Conservation (phyloP, 2,329 filamentous ascomycete genomes). For the Verruconis gallopava region DNA sequence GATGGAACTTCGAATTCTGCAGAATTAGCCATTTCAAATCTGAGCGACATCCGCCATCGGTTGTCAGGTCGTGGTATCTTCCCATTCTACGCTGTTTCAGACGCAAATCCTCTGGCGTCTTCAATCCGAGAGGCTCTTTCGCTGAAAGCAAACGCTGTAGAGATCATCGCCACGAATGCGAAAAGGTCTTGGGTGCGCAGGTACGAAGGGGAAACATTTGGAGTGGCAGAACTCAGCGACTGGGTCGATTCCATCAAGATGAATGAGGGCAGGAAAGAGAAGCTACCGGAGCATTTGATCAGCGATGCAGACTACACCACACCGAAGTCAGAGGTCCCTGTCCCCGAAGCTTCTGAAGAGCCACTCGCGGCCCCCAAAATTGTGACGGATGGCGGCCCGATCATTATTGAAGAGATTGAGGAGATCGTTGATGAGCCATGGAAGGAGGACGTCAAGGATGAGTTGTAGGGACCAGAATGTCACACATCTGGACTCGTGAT, state of each 20-base stretch:
- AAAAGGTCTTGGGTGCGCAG: conserved; percentile 77
- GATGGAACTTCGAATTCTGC: conserved; percentile 28
- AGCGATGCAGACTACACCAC: too few species aligned
- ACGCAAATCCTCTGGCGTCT: conserved; percentile 43
- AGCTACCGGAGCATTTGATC: conserved; percentile 31
- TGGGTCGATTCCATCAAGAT: conserved; percentile 91
- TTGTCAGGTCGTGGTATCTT: conserved; percentile 58
- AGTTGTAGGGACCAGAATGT: too few species aligned
- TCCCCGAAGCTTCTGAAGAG: too few species aligned
- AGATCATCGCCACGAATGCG: conserved; percentile 72
- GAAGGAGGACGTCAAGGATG: too few species aligned
- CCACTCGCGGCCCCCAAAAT: too few species aligned
- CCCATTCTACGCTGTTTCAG: conserved; percentile 67
- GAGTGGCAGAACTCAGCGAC: conserved; percentile 51
- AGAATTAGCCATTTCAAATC: conserved; percentile 37
- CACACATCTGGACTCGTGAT: too few species aligned
- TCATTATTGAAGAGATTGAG: too few species aligned
- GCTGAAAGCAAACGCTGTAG: conserved; percentile 44
- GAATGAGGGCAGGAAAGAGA: conserved; percentile 71
- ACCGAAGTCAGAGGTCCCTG: background rate
- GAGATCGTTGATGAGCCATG: too few species aligned
- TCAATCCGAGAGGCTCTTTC: conserved; percentile 48
- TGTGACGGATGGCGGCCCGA: too few species aligned
- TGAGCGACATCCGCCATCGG: conserved; percentile 66
- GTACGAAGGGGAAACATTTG: conserved; percentile 48